phyloP scores from a whole-genome alignment of 139 green algal species.

The Zygnema circumcarinatum region DNA sequence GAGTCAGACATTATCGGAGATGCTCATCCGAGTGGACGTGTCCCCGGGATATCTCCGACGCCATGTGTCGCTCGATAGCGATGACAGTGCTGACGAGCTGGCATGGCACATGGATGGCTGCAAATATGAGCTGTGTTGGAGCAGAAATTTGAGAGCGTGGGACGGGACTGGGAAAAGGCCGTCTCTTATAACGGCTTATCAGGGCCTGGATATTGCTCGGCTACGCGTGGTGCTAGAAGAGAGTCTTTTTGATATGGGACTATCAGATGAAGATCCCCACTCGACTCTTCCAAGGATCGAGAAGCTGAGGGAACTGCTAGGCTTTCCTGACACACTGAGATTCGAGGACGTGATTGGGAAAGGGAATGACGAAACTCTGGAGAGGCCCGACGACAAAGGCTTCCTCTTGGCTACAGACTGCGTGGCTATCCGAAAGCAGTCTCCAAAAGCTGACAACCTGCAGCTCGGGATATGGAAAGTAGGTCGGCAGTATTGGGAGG shows the following conservation, averaged over 20 bases:
- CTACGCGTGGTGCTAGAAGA: background rate
- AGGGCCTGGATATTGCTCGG: conserved; percentile 14
- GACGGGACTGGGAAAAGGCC: conserved; percentile 28
- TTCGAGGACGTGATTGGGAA: background rate
- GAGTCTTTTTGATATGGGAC: background rate
- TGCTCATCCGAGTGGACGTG: conserved; percentile 34
- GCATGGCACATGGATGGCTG: conserved; percentile 13
- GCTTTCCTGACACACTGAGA: background rate
- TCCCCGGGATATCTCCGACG: background rate
- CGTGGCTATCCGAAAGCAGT: conserved; percentile 26
- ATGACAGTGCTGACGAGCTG: conserved; percentile 43
- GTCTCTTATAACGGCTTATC: conserved; percentile 13
- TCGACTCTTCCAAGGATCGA: background rate
- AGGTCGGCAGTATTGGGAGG: background rate
- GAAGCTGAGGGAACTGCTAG: background rate
- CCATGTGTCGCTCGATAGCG: background rate
- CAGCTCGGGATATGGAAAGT: conserved; percentile 31
- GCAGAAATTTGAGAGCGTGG: conserved; percentile 42
- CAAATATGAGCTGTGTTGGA: conserved; percentile 55
- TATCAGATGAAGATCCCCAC: background rate
- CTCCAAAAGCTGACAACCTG: conserved; percentile 10
- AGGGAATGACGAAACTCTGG: background rate
- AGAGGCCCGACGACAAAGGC: background rate
- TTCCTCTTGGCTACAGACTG: conserved; percentile 23
- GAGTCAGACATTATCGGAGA: conserved; percentile 45